Evolutionary conservation across 495 filamentous ascomycete species (phyloP).

Genomic region (Xylaria telfairii): DNA sequence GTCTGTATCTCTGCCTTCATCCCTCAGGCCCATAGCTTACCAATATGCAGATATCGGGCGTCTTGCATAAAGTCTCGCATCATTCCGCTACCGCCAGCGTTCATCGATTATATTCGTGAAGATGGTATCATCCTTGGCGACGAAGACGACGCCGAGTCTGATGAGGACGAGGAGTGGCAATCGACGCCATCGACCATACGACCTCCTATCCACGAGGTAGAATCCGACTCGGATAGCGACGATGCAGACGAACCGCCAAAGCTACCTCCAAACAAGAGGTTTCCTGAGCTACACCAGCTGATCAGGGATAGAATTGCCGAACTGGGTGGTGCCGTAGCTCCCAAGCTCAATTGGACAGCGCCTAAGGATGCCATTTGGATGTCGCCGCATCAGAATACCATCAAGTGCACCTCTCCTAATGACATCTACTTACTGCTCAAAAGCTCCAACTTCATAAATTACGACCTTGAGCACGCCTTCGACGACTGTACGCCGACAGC

Average conservation of each 20-base stretch:
- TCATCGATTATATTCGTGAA: conserved; percentile 85
- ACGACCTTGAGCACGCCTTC: conserved; percentile 92
- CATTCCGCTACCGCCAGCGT: conserved; percentile 74
- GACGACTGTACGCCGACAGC: conserved; percentile 68
- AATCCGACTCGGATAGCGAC: conserved; percentile 51
- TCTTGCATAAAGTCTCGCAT: conserved; percentile 83
- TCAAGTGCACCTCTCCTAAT: conserved; percentile 84
- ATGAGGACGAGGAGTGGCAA: conserved; percentile 57
- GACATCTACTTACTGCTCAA: conserved; percentile 95
- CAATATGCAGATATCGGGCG: conserved; percentile 66
- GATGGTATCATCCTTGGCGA: conserved; percentile 90
- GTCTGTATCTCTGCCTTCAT: conserved; percentile 48
- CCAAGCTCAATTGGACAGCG: conserved; percentile 96
- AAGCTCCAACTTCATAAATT: conserved; percentile 88
- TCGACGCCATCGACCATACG: conserved; percentile 39
- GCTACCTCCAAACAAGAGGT: conserved; percentile 52
- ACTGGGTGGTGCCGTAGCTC: conserved; percentile 80
- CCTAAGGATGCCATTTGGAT: conserved; percentile 99
- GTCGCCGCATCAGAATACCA: conserved; percentile 79
- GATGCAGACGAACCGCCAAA: conserved; percentile 40
- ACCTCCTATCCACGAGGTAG: conserved; percentile 42
- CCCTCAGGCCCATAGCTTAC: conserved; percentile 27
- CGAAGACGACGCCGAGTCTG: conserved; percentile 48
- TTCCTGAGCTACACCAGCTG: conserved; percentile 72
- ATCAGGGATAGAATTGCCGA: conserved; percentile 78